A percentile compares a stretch with the other conserved stretches of the same genome.
phyloP scores from a whole-genome alignment of 1,284 basidiomycete genomes.

The Pyrrhoderma lamaoense region DNA sequence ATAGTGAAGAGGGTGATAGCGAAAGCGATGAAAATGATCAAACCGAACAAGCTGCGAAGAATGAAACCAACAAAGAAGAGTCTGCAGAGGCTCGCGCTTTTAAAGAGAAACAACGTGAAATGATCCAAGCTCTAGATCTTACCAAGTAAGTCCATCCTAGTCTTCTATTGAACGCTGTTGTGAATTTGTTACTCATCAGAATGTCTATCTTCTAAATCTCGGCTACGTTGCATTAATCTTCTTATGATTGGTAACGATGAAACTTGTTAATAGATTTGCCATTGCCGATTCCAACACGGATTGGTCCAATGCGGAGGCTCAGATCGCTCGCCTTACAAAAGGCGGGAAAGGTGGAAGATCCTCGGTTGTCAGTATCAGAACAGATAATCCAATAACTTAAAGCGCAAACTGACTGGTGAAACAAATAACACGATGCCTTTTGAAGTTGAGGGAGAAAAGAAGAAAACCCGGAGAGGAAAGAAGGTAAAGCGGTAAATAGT shows the following conservation, averaged over 20 bases:
- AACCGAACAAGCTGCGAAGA: slow-evolving; percentile 62
- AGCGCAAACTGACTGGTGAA: not conserved
- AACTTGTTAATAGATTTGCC: slow-evolving; percentile 50
- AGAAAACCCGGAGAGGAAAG: not conserved
- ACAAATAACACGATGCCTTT: not conserved
- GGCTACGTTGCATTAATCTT: not conserved
- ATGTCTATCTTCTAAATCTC: slow-evolving; percentile 18
- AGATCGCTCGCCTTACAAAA: slow-evolving; percentile 47
- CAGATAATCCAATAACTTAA: slow-evolving; percentile 22
- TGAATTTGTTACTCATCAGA: slow-evolving; percentile 21
- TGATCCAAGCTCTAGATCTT: slow-evolving; percentile 81
- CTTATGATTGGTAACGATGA: not conserved
- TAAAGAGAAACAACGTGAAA: slow-evolving; percentile 69
- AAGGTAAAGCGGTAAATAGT: not conserved
- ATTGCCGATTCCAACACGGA: slow-evolving; percentile 66
- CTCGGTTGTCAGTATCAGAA: slow-evolving; percentile 74
- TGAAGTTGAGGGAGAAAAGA: not conserved
- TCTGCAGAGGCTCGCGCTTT: slow-evolving; percentile 29
- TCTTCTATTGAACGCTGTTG: slow-evolving; percentile 8
- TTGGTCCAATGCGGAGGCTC: slow-evolving; percentile 68
- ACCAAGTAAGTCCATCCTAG: slow-evolving; percentile 60
- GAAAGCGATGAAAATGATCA: slow-evolving; percentile 47
- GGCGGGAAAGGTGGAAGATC: slow-evolving; percentile 39
- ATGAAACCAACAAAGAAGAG: slow-evolving; percentile 38
- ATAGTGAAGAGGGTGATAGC: slow-evolving; percentile 23